Base-by-base conservation (phyloP, 352 stramenopile genomes). In the Pythium aphanidermatum region DNA sequence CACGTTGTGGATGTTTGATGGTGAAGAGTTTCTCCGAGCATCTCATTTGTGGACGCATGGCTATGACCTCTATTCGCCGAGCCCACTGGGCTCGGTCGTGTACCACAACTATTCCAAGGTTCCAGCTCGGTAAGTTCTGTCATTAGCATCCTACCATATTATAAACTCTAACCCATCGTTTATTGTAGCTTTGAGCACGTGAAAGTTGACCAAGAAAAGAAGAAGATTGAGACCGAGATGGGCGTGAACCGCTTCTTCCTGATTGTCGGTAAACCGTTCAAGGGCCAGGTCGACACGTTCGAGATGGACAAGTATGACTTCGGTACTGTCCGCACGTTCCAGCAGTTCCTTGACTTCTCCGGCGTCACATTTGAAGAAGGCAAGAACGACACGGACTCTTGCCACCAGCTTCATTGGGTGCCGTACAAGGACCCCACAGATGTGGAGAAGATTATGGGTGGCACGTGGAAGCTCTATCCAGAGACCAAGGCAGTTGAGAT, bases 1-100 rank as follows among this genome's bases (percentile, higher is more conserved):
- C 46, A 90, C 75, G 42, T 62, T 89, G 28, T 71, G 62, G 62
- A 68, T 72, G 55, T 72, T 68, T 43, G 62, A 71, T 40, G 62
- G 62, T 31, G 62, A 71, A 51, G 62, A 71, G 52, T 71, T 71
- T 19, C 29, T 71, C 13, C 62, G 62, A 7, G 37, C 58, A 26
- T 67, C 62, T 25, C 62, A 65, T 28, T 23, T 71, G 28, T 71
- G 62, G 62, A 71, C 62, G 27, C 50, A 71, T 28, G 62, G 62
- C 32, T 71, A 71, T 46, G 62, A 71, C 37, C 43, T 71, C 21
- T 68, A 72, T 46, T 69, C 58, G 30, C 63, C 63, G 30, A 70
- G 57, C 26, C 32, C 43, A 30, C 50, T 65, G 10, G 51, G 55
- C 37, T 67, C 62, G 34, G 62, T 71, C 14, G 59, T 74, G 14